Evolutionary conservation across 257 asterid genomes (phyloP).

Genomic region (Lithospermum erythrorhizon): DNA sequence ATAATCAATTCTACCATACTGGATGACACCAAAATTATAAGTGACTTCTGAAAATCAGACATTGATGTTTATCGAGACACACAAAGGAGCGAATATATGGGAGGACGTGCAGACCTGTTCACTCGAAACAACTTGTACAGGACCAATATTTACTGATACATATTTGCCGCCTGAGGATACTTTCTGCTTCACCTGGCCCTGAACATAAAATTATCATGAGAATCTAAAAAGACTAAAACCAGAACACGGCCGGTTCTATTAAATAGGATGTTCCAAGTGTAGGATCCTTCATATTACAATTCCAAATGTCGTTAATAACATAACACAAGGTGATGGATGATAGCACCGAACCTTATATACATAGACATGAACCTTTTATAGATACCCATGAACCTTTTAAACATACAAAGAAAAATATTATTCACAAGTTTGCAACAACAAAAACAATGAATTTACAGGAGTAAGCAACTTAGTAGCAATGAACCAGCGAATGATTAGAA

Average conservation of each 20-base stretch:
- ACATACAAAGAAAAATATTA: too few relatives aligned
- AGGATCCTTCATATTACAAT: not conserved
- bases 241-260: too few relatives aligned
- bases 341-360: not conserved
- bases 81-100: constrained; percentile 12
- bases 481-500: too few relatives aligned
- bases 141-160: constrained; percentile 88
- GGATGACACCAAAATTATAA: not conserved
- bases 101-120: constrained; percentile 47
- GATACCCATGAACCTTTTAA: too few relatives aligned
- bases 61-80: not conserved
- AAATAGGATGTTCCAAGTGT: too few relatives aligned
- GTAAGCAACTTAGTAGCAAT: too few relatives aligned
- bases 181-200: constrained; percentile 93
- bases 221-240: not conserved
- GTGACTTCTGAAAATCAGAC: not conserved
- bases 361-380: too few relatives aligned
- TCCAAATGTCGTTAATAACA: not conserved
- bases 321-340: not conserved
- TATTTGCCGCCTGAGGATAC: constrained; percentile 85
- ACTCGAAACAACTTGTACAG: constrained; percentile 77
- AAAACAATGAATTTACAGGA: too few relatives aligned
- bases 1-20: not conserved
- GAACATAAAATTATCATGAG: constrained; percentile 5
- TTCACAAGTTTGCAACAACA: too few relatives aligned